Evolutionary conservation across 2,329 filamentous ascomycete species (phyloP).

Genomic region (Aspergillus hortae): DNA sequence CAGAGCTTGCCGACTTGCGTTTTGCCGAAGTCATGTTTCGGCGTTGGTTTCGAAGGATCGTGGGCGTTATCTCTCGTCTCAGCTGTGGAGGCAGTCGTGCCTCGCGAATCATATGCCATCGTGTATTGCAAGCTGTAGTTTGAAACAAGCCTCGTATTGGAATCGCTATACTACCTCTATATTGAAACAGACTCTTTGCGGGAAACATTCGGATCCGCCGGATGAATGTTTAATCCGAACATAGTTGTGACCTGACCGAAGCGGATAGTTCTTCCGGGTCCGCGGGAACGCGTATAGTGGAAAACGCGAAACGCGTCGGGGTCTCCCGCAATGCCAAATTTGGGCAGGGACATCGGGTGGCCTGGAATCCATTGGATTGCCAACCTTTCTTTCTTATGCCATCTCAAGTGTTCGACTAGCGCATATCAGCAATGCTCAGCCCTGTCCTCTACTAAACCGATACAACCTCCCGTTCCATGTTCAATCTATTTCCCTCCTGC

Average conservation of each 20-base stretch:
- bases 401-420: not conserved
- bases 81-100: slow-evolving; percentile 16
- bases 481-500: slow-evolving; percentile 12
- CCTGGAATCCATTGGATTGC: slow-evolving; percentile 2
- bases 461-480: slow-evolving; percentile 21
- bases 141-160: not conserved
- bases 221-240: slow-evolving; percentile 12
- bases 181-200: slow-evolving; percentile 7
- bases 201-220: slow-evolving; percentile 10
- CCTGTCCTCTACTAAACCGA: slow-evolving; percentile 5
- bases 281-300: slow-evolving; percentile 22
- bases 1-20: slow-evolving; percentile 47
- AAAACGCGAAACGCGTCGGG: slow-evolving; percentile 34
- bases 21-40: slow-evolving; percentile 42
- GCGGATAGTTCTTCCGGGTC: slow-evolving; percentile 18
- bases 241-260: not conserved
- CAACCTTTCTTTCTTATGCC: slow-evolving; percentile 6
- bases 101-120: slow-evolving; percentile 41
- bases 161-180: slow-evolving; percentile 9
- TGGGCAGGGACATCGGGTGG: slow-evolving; percentile 1
- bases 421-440: slow-evolving; percentile 11
- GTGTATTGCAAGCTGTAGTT: slow-evolving; percentile 9
- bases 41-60: slow-evolving; percentile 24
- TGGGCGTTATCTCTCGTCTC: slow-evolving; percentile 17
- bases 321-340: slow-evolving; percentile 11